These are phyloP conservation scores for Monilinia laxa DNA, from an alignment of 2,329 filamentous ascomycete species.

Conservation along the genomic window DNA sequence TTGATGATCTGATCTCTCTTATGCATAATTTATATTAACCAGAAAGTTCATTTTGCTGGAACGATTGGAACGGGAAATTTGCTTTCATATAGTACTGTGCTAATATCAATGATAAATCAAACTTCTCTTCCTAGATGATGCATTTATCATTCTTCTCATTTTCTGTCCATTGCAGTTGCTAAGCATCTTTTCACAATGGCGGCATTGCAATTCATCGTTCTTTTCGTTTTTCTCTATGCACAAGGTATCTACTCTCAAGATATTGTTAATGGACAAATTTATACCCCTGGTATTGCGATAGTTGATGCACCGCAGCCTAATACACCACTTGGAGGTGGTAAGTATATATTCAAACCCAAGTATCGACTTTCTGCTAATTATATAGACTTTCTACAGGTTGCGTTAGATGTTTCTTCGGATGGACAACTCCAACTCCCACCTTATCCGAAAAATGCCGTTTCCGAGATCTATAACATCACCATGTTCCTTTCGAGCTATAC, in stretches of 20 bases:
- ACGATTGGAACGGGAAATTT: slow-evolving; percentile 13
- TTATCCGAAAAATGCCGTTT: slow-evolving; percentile 53
- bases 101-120: slow-evolving; percentile 16
- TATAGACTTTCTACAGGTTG: slow-evolving; percentile 56
- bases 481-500: slow-evolving; percentile 65
- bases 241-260: slow-evolving; percentile 47
- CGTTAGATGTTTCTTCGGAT: slow-evolving; percentile 65
- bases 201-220: slow-evolving; percentile 26
- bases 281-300: slow-evolving; percentile 66
- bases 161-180: neutral
- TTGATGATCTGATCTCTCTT: slow-evolving; percentile 22
- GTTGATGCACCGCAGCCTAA: slow-evolving; percentile 65
- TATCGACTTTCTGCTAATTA: slow-evolving; percentile 23
- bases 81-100: slow-evolving; percentile 19
- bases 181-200: slow-evolving; percentile 15
- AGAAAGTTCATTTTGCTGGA: neutral
- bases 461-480: slow-evolving; percentile 61
- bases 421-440: slow-evolving; percentile 62
- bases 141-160: neutral
- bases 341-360: slow-evolving; percentile 35
- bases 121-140: slow-evolving; percentile 14
- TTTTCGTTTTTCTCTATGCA: slow-evolving; percentile 28
- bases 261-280: slow-evolving; percentile 64
- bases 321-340: slow-evolving; percentile 63
- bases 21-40: slow-evolving; percentile 23